Evolutionary conservation across 73 alveolate genomes (phyloP).

Genomic region (Paraurostyla sp.): DNA sequence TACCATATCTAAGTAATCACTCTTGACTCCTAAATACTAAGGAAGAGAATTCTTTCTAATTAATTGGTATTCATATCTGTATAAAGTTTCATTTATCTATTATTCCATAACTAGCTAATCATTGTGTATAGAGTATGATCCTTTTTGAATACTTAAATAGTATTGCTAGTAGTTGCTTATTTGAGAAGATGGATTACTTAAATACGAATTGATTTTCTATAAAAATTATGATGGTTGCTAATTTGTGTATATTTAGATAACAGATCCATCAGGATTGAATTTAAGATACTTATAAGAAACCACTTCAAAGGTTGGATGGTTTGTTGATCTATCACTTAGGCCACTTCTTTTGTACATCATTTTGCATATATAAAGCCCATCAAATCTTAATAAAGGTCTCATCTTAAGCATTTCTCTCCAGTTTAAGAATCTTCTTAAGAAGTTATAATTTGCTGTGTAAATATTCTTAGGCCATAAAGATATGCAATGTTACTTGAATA

Average conservation of each 20-base stretch:
- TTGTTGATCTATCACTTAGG: slow-evolving; percentile 20
- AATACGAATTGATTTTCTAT: no score
- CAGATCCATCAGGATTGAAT: slow-evolving; percentile 39
- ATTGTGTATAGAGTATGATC: slow-evolving; percentile 26
- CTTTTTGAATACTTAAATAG: slow-evolving; percentile 7
- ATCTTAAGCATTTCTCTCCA: slow-evolving; percentile 49
- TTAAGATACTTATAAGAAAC: slow-evolving; percentile 20
- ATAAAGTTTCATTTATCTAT: slow-evolving; percentile 29
- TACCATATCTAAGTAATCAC: slow-evolving; percentile 39
- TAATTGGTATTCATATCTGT: slow-evolving; percentile 53
- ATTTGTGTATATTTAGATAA: slow-evolving; percentile 51
- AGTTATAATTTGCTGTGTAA: neutral
- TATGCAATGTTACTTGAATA: slow-evolving; percentile 44
- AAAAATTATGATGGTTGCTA: no score
- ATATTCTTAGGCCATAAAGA: slow-evolving; percentile 6
- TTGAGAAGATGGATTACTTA: slow-evolving; percentile 12
- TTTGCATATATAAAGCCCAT: slow-evolving; percentile 58
- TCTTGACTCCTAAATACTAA: neutral
- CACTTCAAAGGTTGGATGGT: slow-evolving; percentile 42
- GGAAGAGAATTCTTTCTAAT: slow-evolving; percentile 34
- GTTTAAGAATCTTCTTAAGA: slow-evolving; percentile 21
- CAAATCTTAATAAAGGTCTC: slow-evolving; percentile 48
- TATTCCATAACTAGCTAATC: neutral
- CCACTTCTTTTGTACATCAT: slow-evolving; percentile 51
- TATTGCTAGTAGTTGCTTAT: neutral